Evolutionary conservation across 306 rosid genomes (phyloP), one percentile per base, ranked within the genome.

Genomic region (Gleditsia sinensis): DNA sequence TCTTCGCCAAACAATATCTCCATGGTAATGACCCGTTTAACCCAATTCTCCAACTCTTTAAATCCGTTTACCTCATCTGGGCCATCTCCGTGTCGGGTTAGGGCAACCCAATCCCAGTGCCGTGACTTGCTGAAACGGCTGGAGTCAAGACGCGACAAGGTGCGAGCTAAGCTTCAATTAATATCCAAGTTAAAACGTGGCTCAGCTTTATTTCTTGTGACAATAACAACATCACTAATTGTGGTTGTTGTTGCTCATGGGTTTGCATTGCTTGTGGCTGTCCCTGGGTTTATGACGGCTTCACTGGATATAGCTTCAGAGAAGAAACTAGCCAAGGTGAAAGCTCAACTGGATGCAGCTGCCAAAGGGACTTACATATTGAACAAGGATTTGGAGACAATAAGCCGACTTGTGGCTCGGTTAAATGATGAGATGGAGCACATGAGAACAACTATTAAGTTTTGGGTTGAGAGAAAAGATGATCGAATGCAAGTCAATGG

Each of bases 361-460:
- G 85, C 92, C 0, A 93, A 93, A 64, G 98, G 97, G 9, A 82
- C 72, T 2, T 93, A 89, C 43, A 93, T 84, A 62, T 57, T 93
- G 71, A 89, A 69, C 32, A 86, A 88, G 45, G 97, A 93, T 16
- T 66, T 93, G 37, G 93, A 91, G 66, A 93, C 86, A 0, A 83
- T 86, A 6, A 80, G 83, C 37, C 84, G 88, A 23, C 85, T 91
- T 1, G 81, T 91, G 72, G 82, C 92, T 70, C 84, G 92, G 23
- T 71, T 91, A 0, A 82, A 61, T 34, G 83, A 91, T 13, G 98
- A 93, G 76, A 54, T 93, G 14, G 97, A 91, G 32, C 88, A 91
- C 21, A 70, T 85, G 78, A 83, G 78, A 11, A 45, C 57, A 0
- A 79, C 6, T 24, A 68, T 84, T 1, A 75, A 57, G 57, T 91